Evolutionary conservation across 2,329 filamentous ascomycete genomes (phyloP), one percentile per base, ranked within the genome.

Genomic region (Ophiostoma ulmi): DNA sequence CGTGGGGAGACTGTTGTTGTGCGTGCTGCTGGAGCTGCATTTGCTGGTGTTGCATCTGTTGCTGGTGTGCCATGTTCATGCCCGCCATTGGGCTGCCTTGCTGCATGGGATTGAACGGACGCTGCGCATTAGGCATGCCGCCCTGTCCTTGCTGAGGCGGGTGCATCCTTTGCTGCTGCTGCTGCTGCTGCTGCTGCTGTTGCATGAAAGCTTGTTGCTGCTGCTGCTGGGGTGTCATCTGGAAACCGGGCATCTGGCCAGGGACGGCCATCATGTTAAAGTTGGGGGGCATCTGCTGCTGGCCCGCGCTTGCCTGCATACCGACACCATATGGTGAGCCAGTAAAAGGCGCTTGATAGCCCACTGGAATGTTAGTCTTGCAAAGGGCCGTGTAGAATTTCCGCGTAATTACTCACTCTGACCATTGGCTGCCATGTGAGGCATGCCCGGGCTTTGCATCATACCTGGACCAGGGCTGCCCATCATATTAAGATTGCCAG

Each of bases 391-490:
- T 31, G 14, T 44, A 72, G 69, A 71, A 31, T 31, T 31, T 31
- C 31, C 31, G 31, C 72, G 72, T 63, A 38, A 73, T 71, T 11
- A 82, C 86, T 83, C 80, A 88, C 86, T 87, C 77, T 87, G 86
- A 69, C 86, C 85, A 81, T 87, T 88, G 31, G 74, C 79, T 74
- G 81, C 80, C 84, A 88, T 87, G 77, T 85, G 85, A 74, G 82
- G 83, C 85, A 88, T 86, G 77, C 80, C 83, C 75, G 85, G 79
- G 77, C 84, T 87, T 80, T 86, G 87, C 87, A 89, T 88, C 86
- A 89, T 88, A 76, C 83, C 85, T 79, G 83, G 82, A 58, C 83
- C 84, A 73, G 79, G 79, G 74, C 80, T 79, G 82, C 86, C 86
- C 84, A 88, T 86, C 78, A 85, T 77, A 73, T 84, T 86, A 69